Percentiles rank a stretch among this genome's conserved stretches.
Evolutionary conservation across 192 early-diverging fungal species (phyloP).

Genomic region (Coemansia sp.): DNA sequence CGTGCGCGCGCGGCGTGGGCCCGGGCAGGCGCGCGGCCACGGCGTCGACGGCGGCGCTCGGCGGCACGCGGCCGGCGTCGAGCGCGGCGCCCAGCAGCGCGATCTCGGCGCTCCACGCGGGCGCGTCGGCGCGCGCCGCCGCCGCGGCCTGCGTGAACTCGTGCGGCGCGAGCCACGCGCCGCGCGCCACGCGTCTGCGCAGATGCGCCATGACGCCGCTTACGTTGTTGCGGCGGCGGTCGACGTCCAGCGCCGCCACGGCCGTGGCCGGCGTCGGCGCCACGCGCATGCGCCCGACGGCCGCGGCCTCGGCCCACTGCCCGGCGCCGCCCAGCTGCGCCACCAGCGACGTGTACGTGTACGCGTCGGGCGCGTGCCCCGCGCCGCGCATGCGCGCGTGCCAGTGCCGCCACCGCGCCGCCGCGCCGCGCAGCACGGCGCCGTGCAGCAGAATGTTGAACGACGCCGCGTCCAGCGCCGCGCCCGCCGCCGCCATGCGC

Average conservation of each 20-base stretch:
- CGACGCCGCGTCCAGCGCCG: slow-evolving; percentile 13
- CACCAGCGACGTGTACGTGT: slow-evolving; percentile 19
- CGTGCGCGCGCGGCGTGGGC: neutral
- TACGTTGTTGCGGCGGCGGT: slow-evolving; percentile 6
- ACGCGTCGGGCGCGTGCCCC: slow-evolving; percentile 3
- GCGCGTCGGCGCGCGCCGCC: slow-evolving; percentile 15
- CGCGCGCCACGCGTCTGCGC: slow-evolving; percentile 4
- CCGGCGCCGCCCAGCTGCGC: slow-evolving; percentile 20
- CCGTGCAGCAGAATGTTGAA: slow-evolving; percentile 41
- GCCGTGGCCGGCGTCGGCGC: slow-evolving; percentile 5
- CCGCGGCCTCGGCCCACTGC: slow-evolving; percentile 30
- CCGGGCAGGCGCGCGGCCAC: slow-evolving; percentile 35
- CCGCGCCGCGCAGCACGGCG: slow-evolving; percentile 24
- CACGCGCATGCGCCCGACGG: slow-evolving; percentile 15
- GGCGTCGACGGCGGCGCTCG: slow-evolving; percentile 28
- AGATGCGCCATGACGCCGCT: slow-evolving; percentile 17
- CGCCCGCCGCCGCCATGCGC: slow-evolving; percentile 23
- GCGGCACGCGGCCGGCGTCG: slow-evolving; percentile 17
- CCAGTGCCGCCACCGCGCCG: slow-evolving; percentile 25
- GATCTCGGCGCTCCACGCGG: slow-evolving; percentile 20
- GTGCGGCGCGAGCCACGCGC: neutral
- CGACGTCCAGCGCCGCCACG: slow-evolving; percentile 11
- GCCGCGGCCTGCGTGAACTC: slow-evolving; percentile 17
- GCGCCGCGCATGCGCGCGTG: slow-evolving; percentile 15
- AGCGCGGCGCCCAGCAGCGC: slow-evolving; percentile 29